Conservation (phyloP, 129 eudicot genomes). For the Logfia minima region DNA sequence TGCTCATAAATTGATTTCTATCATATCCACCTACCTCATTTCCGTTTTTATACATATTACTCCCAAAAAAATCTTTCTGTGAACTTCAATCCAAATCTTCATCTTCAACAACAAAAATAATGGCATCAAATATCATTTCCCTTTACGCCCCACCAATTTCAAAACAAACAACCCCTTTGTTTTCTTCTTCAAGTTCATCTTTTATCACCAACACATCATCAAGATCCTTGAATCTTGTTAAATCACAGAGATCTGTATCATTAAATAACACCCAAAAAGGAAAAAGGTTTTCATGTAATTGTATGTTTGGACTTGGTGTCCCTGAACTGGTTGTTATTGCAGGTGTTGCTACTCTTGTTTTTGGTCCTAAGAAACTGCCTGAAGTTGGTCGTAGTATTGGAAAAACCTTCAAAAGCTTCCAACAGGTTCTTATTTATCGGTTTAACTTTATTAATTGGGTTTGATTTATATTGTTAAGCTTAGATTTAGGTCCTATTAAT, state of each 20-base stretch:
- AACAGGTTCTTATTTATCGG: constrained; percentile 48
- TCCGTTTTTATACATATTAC: not conserved
- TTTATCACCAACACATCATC: constrained; percentile 25
- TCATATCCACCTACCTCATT: not conserved
- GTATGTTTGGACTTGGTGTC: constrained; percentile 88
- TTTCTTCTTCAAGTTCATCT: constrained; percentile 34
- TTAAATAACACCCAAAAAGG: constrained; percentile 4
- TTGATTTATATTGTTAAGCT: not conserved
- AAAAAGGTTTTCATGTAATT: constrained; percentile 51
- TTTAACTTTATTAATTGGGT: not conserved
- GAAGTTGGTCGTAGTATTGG: constrained; percentile 91
- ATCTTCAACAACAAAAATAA: constrained; percentile 21
- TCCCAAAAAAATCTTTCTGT: not conserved
- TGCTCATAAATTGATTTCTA: not conserved
- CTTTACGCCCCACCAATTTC: constrained; percentile 24
- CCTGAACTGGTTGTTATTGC: constrained; percentile 98
- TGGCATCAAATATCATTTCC: constrained; percentile 12
- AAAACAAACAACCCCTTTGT: constrained; percentile 10
- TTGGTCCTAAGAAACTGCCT: constrained; percentile 91
- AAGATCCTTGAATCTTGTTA: constrained; percentile 29
- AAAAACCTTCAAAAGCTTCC: constrained; percentile 92
- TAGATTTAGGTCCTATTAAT: not conserved
- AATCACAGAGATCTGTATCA: constrained; percentile 2
- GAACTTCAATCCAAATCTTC: constrained; percentile 21
- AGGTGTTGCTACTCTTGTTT: constrained; percentile 83